These are phyloP conservation scores for Bruguiera gymnorhiza DNA, from an alignment of 345 rosid genomes.

Conservation along the genomic window DNA sequence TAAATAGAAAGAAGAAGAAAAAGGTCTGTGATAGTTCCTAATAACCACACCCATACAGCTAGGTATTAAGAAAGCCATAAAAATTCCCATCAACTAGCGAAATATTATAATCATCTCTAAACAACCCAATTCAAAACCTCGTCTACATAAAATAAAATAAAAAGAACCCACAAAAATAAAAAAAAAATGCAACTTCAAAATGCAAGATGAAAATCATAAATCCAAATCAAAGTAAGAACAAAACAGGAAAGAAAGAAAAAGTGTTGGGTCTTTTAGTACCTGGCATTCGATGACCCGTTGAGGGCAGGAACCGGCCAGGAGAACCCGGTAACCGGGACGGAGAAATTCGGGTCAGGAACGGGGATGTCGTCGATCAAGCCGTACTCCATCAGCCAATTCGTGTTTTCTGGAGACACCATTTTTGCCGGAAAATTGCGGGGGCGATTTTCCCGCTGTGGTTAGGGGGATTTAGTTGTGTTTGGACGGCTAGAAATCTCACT, in stretches of 20 bases:
- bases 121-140: slow-evolving; percentile 1
- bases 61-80: too few species aligned
- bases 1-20: too few species aligned
- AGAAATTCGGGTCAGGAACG: slow-evolving; percentile 49
- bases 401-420: slow-evolving; percentile 51
- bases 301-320: slow-evolving; percentile 67
- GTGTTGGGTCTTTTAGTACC: slow-evolving; percentile 33
- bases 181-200: not conserved
- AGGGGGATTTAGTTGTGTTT: not conserved
- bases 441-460: not conserved
- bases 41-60: too few species aligned
- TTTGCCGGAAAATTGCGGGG: too few species aligned
- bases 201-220: not conserved
- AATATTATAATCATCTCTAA: not conserved
- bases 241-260: not conserved
- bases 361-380: slow-evolving; percentile 70
- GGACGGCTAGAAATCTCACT: not conserved
- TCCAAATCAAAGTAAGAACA: not conserved
- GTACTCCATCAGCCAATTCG: slow-evolving; percentile 62
- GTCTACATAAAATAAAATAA: not conserved
- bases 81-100: too few species aligned
- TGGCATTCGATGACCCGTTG: slow-evolving; percentile 52
- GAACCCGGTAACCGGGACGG: slow-evolving; percentile 56
- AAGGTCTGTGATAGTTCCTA: too few species aligned
- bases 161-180: not conserved